These are phyloP conservation scores for Vinca minor DNA, from an alignment of 257 asterid genomes.

Conservation along the genomic window DNA sequence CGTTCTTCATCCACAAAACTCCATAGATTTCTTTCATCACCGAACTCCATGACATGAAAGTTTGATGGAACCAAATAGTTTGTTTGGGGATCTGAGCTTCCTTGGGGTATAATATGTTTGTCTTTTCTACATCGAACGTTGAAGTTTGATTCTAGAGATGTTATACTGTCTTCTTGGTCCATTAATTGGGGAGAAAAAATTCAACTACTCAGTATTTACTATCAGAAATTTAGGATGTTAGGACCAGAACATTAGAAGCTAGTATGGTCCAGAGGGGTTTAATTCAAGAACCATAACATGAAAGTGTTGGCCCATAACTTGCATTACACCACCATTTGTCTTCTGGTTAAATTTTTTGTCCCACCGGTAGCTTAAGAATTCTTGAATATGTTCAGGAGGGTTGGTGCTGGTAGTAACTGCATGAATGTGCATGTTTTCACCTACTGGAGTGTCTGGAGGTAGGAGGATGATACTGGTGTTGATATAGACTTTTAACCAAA, in stretches of 20 bases:
- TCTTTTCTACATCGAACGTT: not conserved
- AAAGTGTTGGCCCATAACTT: not conserved
- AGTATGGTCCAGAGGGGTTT: not conserved
- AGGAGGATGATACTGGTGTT: not conserved
- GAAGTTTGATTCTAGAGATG: not conserved
- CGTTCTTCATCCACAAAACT: conserved; percentile 40
- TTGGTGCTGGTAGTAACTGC: conserved; percentile 16
- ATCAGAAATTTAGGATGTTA: not conserved
- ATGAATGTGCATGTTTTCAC: not conserved
- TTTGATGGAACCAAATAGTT: conserved; percentile 9
- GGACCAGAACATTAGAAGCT: not conserved
- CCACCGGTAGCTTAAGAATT: conserved; percentile 1
- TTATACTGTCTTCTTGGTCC: not conserved
- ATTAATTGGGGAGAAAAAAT: not conserved
- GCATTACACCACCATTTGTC: not conserved
- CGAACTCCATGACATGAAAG: conserved; percentile 33
- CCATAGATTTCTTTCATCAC: conserved; percentile 29
- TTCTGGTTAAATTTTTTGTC: not conserved
- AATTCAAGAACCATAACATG: no score
- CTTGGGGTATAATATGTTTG: not conserved
- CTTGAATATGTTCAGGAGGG: conserved; percentile 1
- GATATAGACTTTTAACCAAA: not conserved
- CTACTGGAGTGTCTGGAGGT: not conserved
- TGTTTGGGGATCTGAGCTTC: not conserved
- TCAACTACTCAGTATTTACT: not conserved